A percentile compares a stretch with the other conserved stretches of the same genome.
Evolutionary conservation across 805 yeast genomes (phyloP).

Genomic region (Saccharomycopsis lassenensis): DNA sequence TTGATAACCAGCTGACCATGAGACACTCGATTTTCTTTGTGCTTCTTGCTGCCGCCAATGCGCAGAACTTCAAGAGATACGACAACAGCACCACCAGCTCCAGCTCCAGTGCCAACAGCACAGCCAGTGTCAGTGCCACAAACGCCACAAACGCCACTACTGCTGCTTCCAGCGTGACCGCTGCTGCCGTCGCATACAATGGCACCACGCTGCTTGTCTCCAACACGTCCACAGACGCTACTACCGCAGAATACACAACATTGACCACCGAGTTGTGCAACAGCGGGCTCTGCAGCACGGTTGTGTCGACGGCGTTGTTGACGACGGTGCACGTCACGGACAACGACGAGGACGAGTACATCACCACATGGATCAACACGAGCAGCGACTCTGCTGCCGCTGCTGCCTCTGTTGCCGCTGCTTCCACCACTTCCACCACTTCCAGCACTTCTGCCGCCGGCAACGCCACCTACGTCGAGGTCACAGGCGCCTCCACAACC

Average conservation of each 20-base stretch:
- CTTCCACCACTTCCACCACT: slow-evolving; percentile 4
- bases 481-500: slow-evolving; percentile 6
- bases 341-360: slow-evolving; percentile 10
- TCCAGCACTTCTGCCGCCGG: slow-evolving; percentile 8
- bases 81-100: slow-evolving; percentile 25
- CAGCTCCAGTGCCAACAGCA: slow-evolving; percentile 22
- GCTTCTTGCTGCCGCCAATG: too few species aligned
- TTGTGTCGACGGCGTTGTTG: slow-evolving; percentile 9
- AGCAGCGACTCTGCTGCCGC: slow-evolving; percentile 7
- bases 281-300: slow-evolving; percentile 13
- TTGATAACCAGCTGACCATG: too few species aligned
- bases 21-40: too few species aligned
- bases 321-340: slow-evolving; percentile 15
- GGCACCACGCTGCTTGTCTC: neutral
- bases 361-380: slow-evolving; percentile 17
- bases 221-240: neutral
- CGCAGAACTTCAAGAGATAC: too few species aligned
- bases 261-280: slow-evolving; percentile 9
- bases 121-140: slow-evolving; percentile 20
- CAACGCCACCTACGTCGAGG: slow-evolving; percentile 6
- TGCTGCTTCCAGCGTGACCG: slow-evolving; percentile 3
- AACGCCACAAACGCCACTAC: slow-evolving; percentile 18
- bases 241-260: slow-evolving; percentile 6
- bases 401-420: slow-evolving; percentile 26
- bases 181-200: neutral